Base-by-base conservation (phyloP, 2,329 filamentous ascomycete genomes). In the Pseudogymnoascus verrucosus region DNA sequence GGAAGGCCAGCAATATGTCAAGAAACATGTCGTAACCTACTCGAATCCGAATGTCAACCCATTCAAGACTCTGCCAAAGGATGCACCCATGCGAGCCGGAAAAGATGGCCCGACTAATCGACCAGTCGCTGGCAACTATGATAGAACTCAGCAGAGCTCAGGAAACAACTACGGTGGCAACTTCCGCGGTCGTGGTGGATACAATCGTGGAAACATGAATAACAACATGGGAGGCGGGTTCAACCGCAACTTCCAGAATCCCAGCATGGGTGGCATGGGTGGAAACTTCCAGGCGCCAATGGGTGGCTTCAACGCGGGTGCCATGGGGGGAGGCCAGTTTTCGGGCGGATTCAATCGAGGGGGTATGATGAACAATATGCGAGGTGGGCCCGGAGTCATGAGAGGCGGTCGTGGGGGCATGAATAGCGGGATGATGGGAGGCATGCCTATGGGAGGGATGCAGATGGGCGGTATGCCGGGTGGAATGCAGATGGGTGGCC, bases 11-110 rank as follows among this genome's bases (percentile, higher is more conserved):
- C 80, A 79, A 68, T 78, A 77, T 64, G 80, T 75, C 71, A 88
- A 81, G 67, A 93, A 93, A 72, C 83, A 89, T 68, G 83, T 81
- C 0, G 85, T 90, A 57, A 84, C 85, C 64, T 97, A 92, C 78
- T 89, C 89, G 62, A 88, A 85, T 67, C 87, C 91, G 0, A 83
- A 85, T 59, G 82, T 84, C 68, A 98, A 98, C 74, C 92, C 93
- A 0, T 98, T 96, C 83, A 88, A 89, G 68, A 97, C 92, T 0
- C 78, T 96, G 4, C 93, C 92, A 16, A 96, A 96, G 78, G 93
- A 96, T 73, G 88, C 89, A 0, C 91, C 90, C 0, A 82, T 84
- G 69, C 85, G 90, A 28, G 81, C 80, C 64, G 87, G 82, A 39
- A 88, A 91, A 72, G 84, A 87, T 47, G 78, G 80, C 47, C 70